Percentiles rank a stretch among this genome's conserved stretches.
These are phyloP conservation scores for Plasmodium gonderi DNA, from an alignment of 169 alveolate species.

Conservation along the genomic window DNA sequence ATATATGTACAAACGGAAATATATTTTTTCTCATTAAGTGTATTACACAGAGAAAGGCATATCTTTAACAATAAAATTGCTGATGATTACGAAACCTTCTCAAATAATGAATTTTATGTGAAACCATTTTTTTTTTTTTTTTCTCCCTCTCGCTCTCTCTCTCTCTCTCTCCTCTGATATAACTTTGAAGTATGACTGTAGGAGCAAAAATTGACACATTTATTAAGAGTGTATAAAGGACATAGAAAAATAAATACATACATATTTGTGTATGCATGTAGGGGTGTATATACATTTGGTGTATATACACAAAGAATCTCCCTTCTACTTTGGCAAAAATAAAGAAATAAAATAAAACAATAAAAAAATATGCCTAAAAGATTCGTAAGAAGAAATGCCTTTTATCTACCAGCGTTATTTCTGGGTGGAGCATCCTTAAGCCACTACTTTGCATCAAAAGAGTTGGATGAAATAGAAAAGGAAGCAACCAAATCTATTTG, in stretches of 20 bases:
- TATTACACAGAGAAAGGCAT: not conserved
- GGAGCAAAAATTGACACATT: not conserved
- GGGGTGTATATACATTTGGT: not conserved
- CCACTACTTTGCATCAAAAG: constrained; percentile 73
- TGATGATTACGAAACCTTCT: constrained; percentile 1
- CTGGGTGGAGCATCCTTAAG: constrained; percentile 75
- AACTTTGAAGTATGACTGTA: not conserved
- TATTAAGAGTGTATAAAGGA: not conserved
- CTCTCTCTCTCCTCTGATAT: no score
- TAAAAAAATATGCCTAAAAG: constrained; percentile 45
- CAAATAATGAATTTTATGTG: constrained; percentile 9
- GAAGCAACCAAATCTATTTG: constrained; percentile 70
- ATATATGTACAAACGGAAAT: not conserved
- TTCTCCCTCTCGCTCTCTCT: no score
- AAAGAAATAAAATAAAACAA: constrained; percentile 31
- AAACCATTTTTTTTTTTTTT: not conserved
- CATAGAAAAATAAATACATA: not conserved
- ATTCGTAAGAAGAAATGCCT: constrained; percentile 43
- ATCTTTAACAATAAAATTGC: not conserved
- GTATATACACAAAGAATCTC: not conserved
- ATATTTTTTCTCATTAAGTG: not conserved
- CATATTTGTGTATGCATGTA: not conserved
- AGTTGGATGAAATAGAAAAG: constrained; percentile 74
- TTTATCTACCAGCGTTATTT: constrained; percentile 72
- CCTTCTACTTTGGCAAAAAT: constrained; percentile 6